These are phyloP conservation scores for Echeveria elegans DNA, from an alignment of 164 flowering plant species.

Conservation along the genomic window DNA sequence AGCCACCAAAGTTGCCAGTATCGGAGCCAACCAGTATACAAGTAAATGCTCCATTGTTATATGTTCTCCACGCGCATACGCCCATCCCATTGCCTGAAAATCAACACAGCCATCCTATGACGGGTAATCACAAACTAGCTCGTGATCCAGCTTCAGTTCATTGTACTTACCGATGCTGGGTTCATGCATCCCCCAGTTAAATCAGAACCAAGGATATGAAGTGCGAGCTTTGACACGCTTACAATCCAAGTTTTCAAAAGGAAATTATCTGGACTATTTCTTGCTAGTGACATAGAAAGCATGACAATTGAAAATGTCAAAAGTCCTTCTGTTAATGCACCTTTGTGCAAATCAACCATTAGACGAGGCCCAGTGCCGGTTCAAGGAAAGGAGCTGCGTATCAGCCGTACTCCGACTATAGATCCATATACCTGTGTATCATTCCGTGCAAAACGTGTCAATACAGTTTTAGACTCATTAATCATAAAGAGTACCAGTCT, in stretches of 20 bases:
- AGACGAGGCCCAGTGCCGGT: constrained; percentile 70
- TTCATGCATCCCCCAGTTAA: constrained; percentile 95
- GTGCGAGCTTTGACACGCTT: constrained; percentile 73
- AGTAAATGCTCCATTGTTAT: neutral
- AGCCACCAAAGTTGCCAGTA: neutral
- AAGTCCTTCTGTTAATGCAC: constrained; percentile 84
- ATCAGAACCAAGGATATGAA: constrained; percentile 88
- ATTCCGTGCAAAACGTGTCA: neutral
- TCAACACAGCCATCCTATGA: too few relatives aligned
- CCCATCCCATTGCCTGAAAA: constrained; percentile 18
- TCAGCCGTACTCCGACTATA: constrained; percentile 52
- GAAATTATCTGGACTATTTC: constrained; percentile 49
- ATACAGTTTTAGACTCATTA: neutral
- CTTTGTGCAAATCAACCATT: constrained; percentile 60
- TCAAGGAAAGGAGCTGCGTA: constrained; percentile 50
- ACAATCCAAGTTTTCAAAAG: constrained; percentile 86
- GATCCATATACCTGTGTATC: constrained; percentile 62
- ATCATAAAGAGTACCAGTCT: too few relatives aligned
- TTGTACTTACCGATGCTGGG: constrained; percentile 84
- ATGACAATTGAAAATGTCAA: constrained; percentile 56
- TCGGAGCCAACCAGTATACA: neutral
- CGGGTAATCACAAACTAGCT: neutral
- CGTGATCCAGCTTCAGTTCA: neutral
- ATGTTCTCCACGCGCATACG: neutral
- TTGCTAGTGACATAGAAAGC: constrained; percentile 50